Evolutionary conservation across 1,284 basidiomycete genomes (phyloP).

Genomic region (Cryptococcus sp.): DNA sequence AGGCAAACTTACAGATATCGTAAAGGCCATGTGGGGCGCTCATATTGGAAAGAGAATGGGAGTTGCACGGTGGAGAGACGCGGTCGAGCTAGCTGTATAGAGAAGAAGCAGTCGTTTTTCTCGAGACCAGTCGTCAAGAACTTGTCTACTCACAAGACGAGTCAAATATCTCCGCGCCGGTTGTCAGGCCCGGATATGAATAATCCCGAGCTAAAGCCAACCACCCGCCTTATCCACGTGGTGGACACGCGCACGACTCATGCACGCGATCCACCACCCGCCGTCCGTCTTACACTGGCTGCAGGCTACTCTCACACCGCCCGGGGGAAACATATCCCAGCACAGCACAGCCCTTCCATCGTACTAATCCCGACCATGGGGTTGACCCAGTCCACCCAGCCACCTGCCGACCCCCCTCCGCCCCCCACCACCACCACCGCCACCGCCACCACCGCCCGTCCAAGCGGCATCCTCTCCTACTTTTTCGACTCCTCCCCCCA

Average conservation of each 20-base stretch:
- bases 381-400: background rate
- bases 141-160: too few relatives aligned
- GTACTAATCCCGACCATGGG: conserved; percentile 2
- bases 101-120: background rate
- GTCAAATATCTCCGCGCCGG: too few relatives aligned
- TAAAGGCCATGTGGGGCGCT: conserved; percentile 19
- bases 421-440: background rate
- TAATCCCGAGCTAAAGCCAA: too few relatives aligned
- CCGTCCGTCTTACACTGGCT: too few relatives aligned
- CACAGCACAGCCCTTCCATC: background rate
- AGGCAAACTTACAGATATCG: conserved; percentile 32
- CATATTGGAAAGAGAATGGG: conserved; percentile 5
- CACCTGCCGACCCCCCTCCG: background rate
- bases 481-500: conserved; percentile 22
- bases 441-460: background rate
- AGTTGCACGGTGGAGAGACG: background rate
- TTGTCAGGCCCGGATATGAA: too few relatives aligned
- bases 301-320: too few relatives aligned
- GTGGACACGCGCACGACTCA: too few relatives aligned
- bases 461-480: conserved; percentile 10
- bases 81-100: background rate
- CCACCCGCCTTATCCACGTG: too few relatives aligned
- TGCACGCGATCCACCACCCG: too few relatives aligned
- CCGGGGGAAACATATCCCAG: background rate
- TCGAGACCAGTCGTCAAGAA: background rate